Percentiles rank a stretch among this genome's conserved stretches.
phyloP scores from a whole-genome alignment of 345 rosid species.

The Sisymbrium irio region DNA sequence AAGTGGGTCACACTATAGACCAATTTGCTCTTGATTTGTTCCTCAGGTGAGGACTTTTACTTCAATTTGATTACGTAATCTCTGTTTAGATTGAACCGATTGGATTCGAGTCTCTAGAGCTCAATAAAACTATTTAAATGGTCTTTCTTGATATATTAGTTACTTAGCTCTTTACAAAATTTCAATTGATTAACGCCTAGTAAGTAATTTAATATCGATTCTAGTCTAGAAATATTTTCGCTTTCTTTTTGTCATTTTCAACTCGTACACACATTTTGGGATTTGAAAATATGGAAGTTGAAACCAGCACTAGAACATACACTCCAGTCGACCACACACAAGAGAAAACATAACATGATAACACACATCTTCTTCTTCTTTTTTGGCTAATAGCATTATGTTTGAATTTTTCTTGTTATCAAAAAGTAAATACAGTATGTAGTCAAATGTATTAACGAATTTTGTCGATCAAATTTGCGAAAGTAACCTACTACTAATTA shows the following conservation, averaged over 20 bases:
- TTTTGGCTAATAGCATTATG: neutral
- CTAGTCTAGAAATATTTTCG: neutral
- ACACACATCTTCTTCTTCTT: neutral
- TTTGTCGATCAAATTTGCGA: neutral
- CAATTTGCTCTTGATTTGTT: slow-evolving; percentile 19
- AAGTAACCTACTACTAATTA: slow-evolving; percentile 12
- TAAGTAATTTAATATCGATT: neutral
- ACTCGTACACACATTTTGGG: neutral
- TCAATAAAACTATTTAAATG: neutral
- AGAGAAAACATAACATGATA: too few species aligned
- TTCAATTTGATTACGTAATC: neutral
- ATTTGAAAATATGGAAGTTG: too few species aligned
- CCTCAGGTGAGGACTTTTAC: slow-evolving; percentile 14
- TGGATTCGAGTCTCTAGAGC: neutral
- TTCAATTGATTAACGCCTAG: neutral
- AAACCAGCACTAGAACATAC: too few species aligned
- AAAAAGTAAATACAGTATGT: neutral
- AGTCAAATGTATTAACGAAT: neutral
- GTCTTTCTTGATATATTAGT: neutral
- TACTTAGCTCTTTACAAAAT: neutral
- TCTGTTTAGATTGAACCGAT: neutral
- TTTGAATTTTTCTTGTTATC: neutral
- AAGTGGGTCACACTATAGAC: slow-evolving; percentile 4
- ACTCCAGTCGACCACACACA: too few species aligned
- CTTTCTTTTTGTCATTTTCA: neutral